Percentiles rank a stretch among this genome's conserved stretches.
Evolutionary conservation across 2,329 filamentous ascomycete genomes (phyloP).

Genomic region (Magnaporthales sp.): DNA sequence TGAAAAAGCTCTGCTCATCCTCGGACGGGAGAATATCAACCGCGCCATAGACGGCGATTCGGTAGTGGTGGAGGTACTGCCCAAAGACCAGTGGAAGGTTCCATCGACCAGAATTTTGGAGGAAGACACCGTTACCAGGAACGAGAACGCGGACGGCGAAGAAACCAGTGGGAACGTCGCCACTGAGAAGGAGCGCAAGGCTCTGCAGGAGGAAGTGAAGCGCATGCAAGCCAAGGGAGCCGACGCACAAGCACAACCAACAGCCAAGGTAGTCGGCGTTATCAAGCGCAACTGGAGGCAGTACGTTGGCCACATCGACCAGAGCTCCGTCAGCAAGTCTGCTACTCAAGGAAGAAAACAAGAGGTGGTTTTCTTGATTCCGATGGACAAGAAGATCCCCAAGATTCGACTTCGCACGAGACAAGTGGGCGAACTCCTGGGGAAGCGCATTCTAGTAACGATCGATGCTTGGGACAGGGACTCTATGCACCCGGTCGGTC

Average conservation of each 20-base stretch:
- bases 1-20: constrained; percentile 75
- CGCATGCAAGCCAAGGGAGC: constrained; percentile 67
- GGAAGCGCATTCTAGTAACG: constrained; percentile 84
- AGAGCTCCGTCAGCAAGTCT: constrained; percentile 67
- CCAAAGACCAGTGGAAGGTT: constrained; percentile 93
- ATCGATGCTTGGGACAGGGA: constrained; percentile 95
- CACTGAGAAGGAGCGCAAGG: constrained; percentile 78
- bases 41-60: constrained; percentile 84
- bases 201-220: constrained; percentile 85
- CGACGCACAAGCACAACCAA: constrained; percentile 78
- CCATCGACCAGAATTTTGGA: constrained; percentile 94
- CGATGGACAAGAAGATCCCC: constrained; percentile 96
- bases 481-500: constrained; percentile 83
- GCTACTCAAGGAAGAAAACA: constrained; percentile 72
- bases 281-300: constrained; percentile 97
- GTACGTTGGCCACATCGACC: constrained; percentile 92
- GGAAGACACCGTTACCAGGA: constrained; percentile 82
- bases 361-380: constrained; percentile 88
- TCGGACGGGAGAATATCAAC: constrained; percentile 95
- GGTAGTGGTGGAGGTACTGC: constrained; percentile 86
- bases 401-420: constrained; percentile 91
- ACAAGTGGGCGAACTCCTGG: constrained; percentile 79
- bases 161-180: constrained; percentile 73
- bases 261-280: constrained; percentile 83
- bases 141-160: constrained; percentile 80